Percentiles rank a stretch among this genome's conserved stretches.
These are phyloP conservation scores for Striga hermonthica DNA, from an alignment of 305 asterid genomes.

Conservation along the genomic window DNA sequence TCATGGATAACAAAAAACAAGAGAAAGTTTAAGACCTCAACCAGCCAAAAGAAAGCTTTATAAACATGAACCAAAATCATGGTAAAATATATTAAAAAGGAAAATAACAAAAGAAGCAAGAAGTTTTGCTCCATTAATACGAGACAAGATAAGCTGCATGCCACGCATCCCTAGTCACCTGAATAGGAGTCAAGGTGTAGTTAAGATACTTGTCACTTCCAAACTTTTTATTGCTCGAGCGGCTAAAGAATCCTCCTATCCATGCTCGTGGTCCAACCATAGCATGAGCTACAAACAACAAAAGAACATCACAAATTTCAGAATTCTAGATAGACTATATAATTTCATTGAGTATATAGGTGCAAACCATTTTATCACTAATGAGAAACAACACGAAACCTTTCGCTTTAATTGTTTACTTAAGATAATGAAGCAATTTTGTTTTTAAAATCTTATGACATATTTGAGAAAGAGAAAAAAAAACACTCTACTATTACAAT, in stretches of 20 bases:
- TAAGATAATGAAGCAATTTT: background rate
- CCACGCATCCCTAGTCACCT: slow-evolving; percentile 44
- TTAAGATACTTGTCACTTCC: slow-evolving; percentile 56
- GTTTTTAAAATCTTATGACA: background rate
- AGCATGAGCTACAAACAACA: slow-evolving; percentile 74
- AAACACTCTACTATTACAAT: too few relatives aligned
- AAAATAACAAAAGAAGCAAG: background rate
- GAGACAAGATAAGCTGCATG: background rate
- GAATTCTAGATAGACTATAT: too few relatives aligned
- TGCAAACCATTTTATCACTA: background rate
- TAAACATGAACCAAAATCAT: background rate
- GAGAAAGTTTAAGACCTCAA: background rate
- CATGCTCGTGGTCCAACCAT: slow-evolving; percentile 98
- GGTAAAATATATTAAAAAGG: background rate
- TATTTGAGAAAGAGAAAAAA: too few relatives aligned
- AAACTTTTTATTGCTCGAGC: slow-evolving; percentile 55
- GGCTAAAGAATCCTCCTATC: slow-evolving; percentile 86
- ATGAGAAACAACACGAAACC: background rate
- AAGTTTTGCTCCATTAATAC: background rate
- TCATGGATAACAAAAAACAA: background rate
- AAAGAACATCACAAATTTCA: slow-evolving; percentile 21
- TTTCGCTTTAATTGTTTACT: background rate
- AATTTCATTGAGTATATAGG: too few relatives aligned
- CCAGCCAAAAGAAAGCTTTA: background rate
- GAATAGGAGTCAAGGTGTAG: slow-evolving; percentile 55